Conservation (phyloP, 106 monocot species). For the Iris macrosiphon region DNA sequence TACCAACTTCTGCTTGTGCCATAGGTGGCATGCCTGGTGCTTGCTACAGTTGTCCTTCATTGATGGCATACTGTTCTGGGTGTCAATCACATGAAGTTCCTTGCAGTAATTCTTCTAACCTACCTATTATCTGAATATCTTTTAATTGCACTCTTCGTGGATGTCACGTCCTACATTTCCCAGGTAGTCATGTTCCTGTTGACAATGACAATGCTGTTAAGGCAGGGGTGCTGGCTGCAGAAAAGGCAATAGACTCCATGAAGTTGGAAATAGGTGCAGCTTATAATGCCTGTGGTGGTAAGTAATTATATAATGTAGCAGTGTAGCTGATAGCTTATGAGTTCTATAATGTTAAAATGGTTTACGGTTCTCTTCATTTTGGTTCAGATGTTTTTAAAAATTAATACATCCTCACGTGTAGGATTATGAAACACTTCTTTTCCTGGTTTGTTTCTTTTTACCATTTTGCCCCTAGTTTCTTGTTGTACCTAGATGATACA, state of each 20-base stretch:
- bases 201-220: constrained; percentile 19
- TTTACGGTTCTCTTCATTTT: no score
- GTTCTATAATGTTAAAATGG: no score
- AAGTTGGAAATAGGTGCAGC: constrained; percentile 4
- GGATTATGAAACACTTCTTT: no score
- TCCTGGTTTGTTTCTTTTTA: no score
- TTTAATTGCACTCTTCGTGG: constrained; percentile 1
- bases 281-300: constrained; percentile 23
- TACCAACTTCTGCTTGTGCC: constrained; percentile 12
- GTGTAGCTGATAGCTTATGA: no score
- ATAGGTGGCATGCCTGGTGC: not conserved
- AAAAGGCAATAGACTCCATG: constrained; percentile 25
- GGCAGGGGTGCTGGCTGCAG: constrained; percentile 32
- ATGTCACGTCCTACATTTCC: not conserved
- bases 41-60: constrained; percentile 18
- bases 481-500: no score
- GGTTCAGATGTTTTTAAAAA: no score
- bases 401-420: no score
- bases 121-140: not conserved
- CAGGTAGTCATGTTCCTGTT: constrained; percentile 25
- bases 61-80: constrained; percentile 6
- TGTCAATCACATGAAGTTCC: constrained; percentile 10
- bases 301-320: no score
- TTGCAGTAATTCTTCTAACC: constrained; percentile 1
- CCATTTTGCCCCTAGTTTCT: no score